These are phyloP conservation scores for Crepidotus variabilis DNA, from an alignment of 768 basidiomycete species.

Conservation along the genomic window DNA sequence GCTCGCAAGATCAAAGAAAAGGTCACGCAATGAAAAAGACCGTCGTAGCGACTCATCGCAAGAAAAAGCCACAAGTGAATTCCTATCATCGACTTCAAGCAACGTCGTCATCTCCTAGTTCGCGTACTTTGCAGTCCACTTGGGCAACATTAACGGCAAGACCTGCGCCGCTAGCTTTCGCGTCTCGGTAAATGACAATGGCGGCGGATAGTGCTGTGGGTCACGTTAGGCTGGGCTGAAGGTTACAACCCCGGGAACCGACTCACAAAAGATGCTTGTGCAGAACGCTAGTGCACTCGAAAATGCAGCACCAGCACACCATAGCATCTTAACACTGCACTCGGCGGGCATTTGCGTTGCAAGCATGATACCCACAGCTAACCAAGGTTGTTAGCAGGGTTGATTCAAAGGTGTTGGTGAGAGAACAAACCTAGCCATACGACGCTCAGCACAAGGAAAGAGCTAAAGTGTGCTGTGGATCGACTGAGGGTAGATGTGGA, in stretches of 20 bases:
- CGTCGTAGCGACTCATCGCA: too few species aligned
- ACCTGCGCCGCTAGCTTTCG: conserved; percentile 20
- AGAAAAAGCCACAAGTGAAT: too few species aligned
- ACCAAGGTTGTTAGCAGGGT: background rate
- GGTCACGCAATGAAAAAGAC: too few species aligned
- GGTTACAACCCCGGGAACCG: background rate
- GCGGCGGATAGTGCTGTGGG: conserved; percentile 20
- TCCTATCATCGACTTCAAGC: background rate
- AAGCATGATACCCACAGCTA: conserved; percentile 30
- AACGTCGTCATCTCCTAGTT: background rate
- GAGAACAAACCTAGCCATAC: conserved; percentile 30
- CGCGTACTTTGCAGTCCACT: conserved; percentile 10
- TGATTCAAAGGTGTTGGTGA: background rate
- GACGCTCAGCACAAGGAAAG: conserved; percentile 23
- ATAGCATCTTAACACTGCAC: conserved; percentile 25
- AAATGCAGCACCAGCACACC: conserved; percentile 31
- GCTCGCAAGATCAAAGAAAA: too few species aligned
- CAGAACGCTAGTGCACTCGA: conserved; percentile 29
- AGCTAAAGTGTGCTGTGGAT: conserved; percentile 27
- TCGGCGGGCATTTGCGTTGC: conserved; percentile 29
- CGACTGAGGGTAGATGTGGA: conserved; percentile 27
- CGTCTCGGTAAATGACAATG: conserved; percentile 19
- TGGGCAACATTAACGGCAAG: conserved; percentile 28
- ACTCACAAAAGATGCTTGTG: conserved; percentile 28
- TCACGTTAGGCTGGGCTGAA: background rate